Percentiles rank a stretch among this genome's conserved stretches.
phyloP scores from a whole-genome alignment of 495 filamentous ascomycete species.

The Penicillium psychrofluorescens region DNA sequence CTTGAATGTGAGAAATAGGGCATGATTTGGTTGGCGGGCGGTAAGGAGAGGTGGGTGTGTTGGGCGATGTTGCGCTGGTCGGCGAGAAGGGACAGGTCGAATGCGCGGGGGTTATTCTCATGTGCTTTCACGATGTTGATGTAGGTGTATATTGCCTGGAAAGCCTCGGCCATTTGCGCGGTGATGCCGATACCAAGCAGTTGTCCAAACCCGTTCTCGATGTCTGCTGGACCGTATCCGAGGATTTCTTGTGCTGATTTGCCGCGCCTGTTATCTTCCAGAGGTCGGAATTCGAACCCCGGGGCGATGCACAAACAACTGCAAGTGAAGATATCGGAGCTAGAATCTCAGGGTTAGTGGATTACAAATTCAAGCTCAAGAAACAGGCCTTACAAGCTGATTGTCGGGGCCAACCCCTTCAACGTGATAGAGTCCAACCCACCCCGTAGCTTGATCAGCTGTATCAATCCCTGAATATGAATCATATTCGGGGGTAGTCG shows the following conservation, averaged over 20 bases:
- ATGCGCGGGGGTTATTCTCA: neutral
- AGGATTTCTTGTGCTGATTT: slow-evolving; percentile 20
- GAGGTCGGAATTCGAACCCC: slow-evolving; percentile 27
- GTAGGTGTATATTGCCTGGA: slow-evolving; percentile 25
- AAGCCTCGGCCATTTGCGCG: slow-evolving; percentile 19
- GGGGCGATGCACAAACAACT: slow-evolving; percentile 20
- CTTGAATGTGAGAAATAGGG: slow-evolving; percentile 6
- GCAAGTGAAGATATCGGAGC: slow-evolving; percentile 31
- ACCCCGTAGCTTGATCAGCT: slow-evolving; percentile 29
- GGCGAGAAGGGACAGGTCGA: slow-evolving; percentile 19
- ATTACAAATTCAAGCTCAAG: neutral
- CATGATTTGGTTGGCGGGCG: slow-evolving; percentile 14
- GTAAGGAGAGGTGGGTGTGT: slow-evolving; percentile 22
- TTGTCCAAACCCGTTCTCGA: slow-evolving; percentile 19
- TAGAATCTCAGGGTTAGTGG: slow-evolving; percentile 8
- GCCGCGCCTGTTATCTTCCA: slow-evolving; percentile 13
- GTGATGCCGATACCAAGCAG: slow-evolving; percentile 25
- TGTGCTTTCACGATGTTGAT: slow-evolving; percentile 17
- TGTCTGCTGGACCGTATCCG: slow-evolving; percentile 13
- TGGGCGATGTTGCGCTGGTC: slow-evolving; percentile 35
- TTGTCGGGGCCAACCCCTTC: slow-evolving; percentile 21
- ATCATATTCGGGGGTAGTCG: slow-evolving; percentile 29
- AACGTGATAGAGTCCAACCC: slow-evolving; percentile 26
- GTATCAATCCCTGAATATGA: slow-evolving; percentile 28
- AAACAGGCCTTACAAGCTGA: slow-evolving; percentile 27